phyloP scores from a whole-genome alignment of 2,329 filamentous ascomycete species.

The Hypoxylon sp. region DNA sequence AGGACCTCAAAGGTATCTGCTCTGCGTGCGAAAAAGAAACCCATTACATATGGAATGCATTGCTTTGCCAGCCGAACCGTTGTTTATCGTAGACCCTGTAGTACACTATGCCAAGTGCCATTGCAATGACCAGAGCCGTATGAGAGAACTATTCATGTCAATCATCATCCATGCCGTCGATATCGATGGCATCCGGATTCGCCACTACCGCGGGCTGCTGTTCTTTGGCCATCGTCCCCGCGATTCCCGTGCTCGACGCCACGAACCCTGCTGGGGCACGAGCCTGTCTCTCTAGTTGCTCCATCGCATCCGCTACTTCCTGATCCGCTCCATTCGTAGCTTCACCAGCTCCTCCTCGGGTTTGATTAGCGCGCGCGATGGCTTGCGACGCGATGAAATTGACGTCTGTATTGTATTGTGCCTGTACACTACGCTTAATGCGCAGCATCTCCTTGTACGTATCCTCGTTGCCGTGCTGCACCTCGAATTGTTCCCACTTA shows the following conservation, averaged over 20 bases:
- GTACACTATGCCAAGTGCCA: conserved; percentile 45
- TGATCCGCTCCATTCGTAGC: conserved; percentile 61
- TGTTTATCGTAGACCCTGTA: conserved; percentile 13
- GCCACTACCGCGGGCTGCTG: conserved; percentile 63
- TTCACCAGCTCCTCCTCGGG: conserved; percentile 58
- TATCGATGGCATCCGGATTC: conserved; percentile 89
- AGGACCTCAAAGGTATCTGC: not conserved
- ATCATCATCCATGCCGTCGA: conserved; percentile 79
- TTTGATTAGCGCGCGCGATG: conserved; percentile 81
- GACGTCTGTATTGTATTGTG: conserved; percentile 98
- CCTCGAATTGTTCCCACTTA: conserved; percentile 97
- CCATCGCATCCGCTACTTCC: conserved; percentile 85
- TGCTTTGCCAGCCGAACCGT: conserved; percentile 24
- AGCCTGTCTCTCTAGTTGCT: conserved; percentile 88
- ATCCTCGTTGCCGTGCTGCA: conserved; percentile 98
- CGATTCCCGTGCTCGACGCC: conserved; percentile 81
- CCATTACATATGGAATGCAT: conserved; percentile 32
- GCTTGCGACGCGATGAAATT: conserved; percentile 98
- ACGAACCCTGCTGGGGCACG: conserved; percentile 92
- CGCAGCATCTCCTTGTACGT: conserved; percentile 99
- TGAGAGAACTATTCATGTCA: conserved; percentile 41
- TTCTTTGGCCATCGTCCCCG: conserved; percentile 69
- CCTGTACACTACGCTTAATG: conserved; percentile 96
- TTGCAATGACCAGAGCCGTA: conserved; percentile 9
- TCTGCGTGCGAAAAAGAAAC: not conserved